Evolutionary conservation across 192 early-diverging fungal genomes (phyloP), one percentile per base, ranked within the genome.

Genomic region (Rhizophagus sp.): DNA sequence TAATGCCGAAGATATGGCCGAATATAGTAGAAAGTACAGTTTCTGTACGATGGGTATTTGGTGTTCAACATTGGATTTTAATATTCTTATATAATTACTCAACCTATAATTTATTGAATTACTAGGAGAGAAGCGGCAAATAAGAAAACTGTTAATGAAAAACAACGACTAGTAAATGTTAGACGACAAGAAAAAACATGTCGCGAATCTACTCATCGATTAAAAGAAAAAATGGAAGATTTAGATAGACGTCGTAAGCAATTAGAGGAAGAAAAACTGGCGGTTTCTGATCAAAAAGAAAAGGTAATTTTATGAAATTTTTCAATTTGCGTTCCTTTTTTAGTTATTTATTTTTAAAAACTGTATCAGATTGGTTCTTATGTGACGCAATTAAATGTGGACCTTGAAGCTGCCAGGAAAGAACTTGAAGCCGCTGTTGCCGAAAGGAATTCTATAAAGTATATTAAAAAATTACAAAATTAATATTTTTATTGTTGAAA

Each of bases 111-210:
- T 27, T 30, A 27, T 27, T 27, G 24, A 65, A 27, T 11, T 27
- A 47, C 1, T 75, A 94, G 91, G 57, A 94, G 95, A 64, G 94
- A 95, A 79, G 85, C 93, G 79, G 91, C 94, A 22, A 90, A 88
- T 36, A 69, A 87, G 30, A 82, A 85, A 68, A 94, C 94, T 7
- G 85, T 93, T 0, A 87, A 88, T 7, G 92, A 95, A 78, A 89
- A 90, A 74, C 90, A 95, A 67, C 85, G 88, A 66, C 86, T 95
- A 0, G 88, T 89, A 13, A 88, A 89, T 33, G 87, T 96, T 12
- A 88, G 90, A 79, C 90, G 94, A 5, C 87, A 93, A 73, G 80
- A 88, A 15, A 93, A 92, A 75, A 85, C 89, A 0, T 85, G 89
- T 77, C 79, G 83, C 19, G 94, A 96, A 79, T 84, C 87, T n/a